Conservation (phyloP, 2,329 filamentous ascomycete genomes). For the Aspergillus sp. region DNA sequence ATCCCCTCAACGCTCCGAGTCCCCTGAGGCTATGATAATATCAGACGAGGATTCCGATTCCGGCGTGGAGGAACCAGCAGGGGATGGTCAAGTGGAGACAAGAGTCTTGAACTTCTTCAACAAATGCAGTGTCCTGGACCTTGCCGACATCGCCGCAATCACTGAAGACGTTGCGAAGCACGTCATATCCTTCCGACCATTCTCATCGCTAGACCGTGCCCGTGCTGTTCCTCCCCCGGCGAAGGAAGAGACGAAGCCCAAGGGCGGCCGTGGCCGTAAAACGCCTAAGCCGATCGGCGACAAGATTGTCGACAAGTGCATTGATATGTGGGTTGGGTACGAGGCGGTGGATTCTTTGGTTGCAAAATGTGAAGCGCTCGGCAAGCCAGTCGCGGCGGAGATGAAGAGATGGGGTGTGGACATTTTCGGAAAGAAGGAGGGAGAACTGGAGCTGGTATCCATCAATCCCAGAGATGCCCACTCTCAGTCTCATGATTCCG, state of each 20-base stretch:
- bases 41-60: constrained; percentile 49
- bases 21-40: constrained; percentile 43
- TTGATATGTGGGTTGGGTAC: constrained; percentile 76
- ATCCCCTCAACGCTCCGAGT: constrained; percentile 36
- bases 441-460: constrained; percentile 62
- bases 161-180: constrained; percentile 68
- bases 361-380: constrained; percentile 70
- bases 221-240: constrained; percentile 60
- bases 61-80: constrained; percentile 42
- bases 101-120: constrained; percentile 82
- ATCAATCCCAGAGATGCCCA: constrained; percentile 50
- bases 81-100: constrained; percentile 47
- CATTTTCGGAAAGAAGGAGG: constrained; percentile 62
- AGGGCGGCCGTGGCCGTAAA: constrained; percentile 54
- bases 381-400: constrained; percentile 64
- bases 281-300: constrained; percentile 63
- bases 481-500: constrained; percentile 61
- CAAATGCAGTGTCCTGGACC: constrained; percentile 69
- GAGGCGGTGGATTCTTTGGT: constrained; percentile 83
- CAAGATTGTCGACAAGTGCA: constrained; percentile 65
- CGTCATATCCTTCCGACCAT: constrained; percentile 75
- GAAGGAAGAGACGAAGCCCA: constrained; percentile 45
- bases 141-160: constrained; percentile 79
- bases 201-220: constrained; percentile 65
- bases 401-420: constrained; percentile 71